Percentiles rank a stretch among this genome's conserved stretches.
Conservation (phyloP, 345 rosid species). For the Gossypium anomalum region DNA sequence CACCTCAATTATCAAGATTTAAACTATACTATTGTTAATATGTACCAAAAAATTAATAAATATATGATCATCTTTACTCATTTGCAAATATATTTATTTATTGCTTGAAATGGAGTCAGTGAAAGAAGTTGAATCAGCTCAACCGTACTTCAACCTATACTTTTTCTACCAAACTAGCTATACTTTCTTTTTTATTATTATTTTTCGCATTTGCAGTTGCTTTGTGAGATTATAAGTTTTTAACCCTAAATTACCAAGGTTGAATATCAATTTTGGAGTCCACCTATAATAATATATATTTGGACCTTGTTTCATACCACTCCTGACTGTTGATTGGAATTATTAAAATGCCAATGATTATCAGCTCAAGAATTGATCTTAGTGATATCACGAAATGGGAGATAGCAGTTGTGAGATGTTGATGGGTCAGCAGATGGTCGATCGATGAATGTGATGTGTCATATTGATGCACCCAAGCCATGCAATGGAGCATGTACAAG, state of each 20-base stretch:
- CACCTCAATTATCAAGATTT: too few relatives aligned
- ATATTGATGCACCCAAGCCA: not conserved
- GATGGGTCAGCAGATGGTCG: not conserved
- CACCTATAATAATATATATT: not conserved
- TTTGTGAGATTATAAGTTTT: not conserved
- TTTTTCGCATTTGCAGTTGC: too few relatives aligned
- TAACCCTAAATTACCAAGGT: not conserved
- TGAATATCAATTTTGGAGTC: not conserved
- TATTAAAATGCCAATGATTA: not conserved
- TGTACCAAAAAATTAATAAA: too few relatives aligned
- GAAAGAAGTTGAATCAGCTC: not conserved
- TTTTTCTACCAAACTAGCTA: too few relatives aligned
- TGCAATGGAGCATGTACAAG: not conserved
- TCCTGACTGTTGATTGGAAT: not conserved
- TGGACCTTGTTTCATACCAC: not conserved
- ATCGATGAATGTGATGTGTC: slow-evolving; percentile 5
- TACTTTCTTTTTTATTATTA: not conserved
- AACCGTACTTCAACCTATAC: not conserved
- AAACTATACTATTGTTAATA: too few relatives aligned
- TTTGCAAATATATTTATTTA: not conserved
- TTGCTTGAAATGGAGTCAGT: not conserved
- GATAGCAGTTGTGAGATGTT: slow-evolving; percentile 9
- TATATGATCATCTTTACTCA: too few relatives aligned
- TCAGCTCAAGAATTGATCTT: not conserved
- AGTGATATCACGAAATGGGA: not conserved